phyloP scores from a whole-genome alignment of 2,329 filamentous ascomycete genomes.

The Rhynchosporium graminicola region DNA sequence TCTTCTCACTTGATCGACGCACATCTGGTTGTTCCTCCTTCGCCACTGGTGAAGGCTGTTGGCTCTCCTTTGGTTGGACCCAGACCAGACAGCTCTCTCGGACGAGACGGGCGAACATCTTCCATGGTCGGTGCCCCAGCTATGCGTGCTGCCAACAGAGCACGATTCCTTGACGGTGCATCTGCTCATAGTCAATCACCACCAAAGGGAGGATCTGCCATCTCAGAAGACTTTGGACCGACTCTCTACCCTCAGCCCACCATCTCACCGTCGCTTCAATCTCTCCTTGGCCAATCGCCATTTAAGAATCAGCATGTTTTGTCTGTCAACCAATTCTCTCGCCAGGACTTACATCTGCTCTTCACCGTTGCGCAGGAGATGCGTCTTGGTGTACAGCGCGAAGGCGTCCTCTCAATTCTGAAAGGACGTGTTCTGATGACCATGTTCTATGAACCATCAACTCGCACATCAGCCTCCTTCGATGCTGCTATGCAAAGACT shows the following conservation, averaged over 20 bases:
- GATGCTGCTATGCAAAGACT: constrained; percentile 98
- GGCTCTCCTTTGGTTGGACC: constrained; percentile 35
- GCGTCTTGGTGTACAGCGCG: constrained; percentile 89
- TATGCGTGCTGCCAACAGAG: constrained; percentile 42
- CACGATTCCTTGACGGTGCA: constrained; percentile 43
- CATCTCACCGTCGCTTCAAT: constrained; percentile 62
- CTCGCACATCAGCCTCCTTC: constrained; percentile 91
- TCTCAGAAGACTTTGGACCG: constrained; percentile 50
- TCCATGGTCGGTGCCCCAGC: constrained; percentile 40
- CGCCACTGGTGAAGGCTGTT: constrained; percentile 56
- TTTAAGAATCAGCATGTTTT: constrained; percentile 91
- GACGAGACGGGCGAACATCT: constrained; percentile 40
- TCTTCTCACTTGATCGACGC: constrained; percentile 59
- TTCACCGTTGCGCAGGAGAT: constrained; percentile 98
- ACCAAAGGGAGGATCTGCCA: constrained; percentile 37
- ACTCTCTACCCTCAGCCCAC: constrained; percentile 52
- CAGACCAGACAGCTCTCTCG: constrained; percentile 42
- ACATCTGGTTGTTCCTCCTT: constrained; percentile 48
- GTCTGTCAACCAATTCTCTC: constrained; percentile 87
- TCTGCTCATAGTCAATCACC: constrained; percentile 39
- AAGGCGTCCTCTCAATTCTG: constrained; percentile 84
- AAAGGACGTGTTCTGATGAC: constrained; percentile 85
- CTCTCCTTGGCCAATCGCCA: constrained; percentile 75
- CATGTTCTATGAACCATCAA: constrained; percentile 98
- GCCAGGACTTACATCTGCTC: constrained; percentile 84